phyloP scores from a whole-genome alignment of 2,329 filamentous ascomycete species.

The Pleurostoma richardsiae region DNA sequence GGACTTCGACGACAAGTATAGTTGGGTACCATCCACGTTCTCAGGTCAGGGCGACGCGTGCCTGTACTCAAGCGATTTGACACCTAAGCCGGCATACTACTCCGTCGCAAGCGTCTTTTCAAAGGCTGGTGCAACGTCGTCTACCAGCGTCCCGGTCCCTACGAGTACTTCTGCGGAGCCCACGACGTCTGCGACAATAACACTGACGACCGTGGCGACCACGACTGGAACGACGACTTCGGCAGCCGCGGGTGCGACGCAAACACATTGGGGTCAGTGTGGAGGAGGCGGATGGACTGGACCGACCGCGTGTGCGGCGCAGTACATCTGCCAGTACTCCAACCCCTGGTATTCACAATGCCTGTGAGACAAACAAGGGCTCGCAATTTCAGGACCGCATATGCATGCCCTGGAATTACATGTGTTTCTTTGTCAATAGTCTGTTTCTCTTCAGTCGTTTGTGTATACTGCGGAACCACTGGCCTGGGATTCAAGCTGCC shows the following conservation, averaged over 20 bases:
- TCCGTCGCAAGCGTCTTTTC: constrained; percentile 15
- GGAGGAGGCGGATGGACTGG: constrained; percentile 12
- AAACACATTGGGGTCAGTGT: constrained; percentile 11
- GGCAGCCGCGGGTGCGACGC: background rate
- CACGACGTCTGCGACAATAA: background rate
- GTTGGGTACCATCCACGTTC: constrained; percentile 32
- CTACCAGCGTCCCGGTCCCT: background rate
- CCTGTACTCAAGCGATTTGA: constrained; percentile 28
- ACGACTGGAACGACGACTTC: background rate
- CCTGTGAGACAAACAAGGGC: constrained; percentile 3
- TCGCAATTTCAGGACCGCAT: background rate
- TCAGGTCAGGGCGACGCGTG: constrained; percentile 28
- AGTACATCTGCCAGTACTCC: constrained; percentile 7
- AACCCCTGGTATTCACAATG: constrained; percentile 13
- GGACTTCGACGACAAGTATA: constrained; percentile 35
- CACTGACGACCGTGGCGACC: background rate
- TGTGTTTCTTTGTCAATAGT: no score
- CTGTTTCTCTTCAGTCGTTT: no score
- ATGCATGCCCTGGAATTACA: background rate
- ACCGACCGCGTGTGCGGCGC: constrained; percentile 7
- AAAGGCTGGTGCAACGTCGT: constrained; percentile 2
- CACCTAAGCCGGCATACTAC: constrained; percentile 31
- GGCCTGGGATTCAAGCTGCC: no score
- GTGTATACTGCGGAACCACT: no score
- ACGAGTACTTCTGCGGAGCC: background rate